Base-by-base conservation (phyloP, 1,139 yeast species). In the Trichomonascaceae sp. region DNA sequence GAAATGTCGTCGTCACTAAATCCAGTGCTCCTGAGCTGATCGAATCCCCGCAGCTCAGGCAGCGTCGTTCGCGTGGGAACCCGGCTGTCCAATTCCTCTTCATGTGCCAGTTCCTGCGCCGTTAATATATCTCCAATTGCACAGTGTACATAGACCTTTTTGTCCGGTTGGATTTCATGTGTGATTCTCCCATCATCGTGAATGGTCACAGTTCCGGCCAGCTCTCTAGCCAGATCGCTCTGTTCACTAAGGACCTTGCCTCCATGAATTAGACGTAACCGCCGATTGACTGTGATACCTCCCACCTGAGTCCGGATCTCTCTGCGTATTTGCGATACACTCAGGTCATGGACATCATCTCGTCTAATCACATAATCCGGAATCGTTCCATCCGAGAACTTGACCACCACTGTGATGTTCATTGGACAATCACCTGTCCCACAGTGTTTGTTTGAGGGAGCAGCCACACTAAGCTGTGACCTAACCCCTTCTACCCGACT, bases 31-130 rank as follows among this genome's bases (percentile, higher is more conserved):
- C 87, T 64, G 37, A 85, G 63, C 32, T 95, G 60, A 55, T 85
- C 95, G 54, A 85, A 82, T 3, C 96, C 96, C 9, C 78, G 70
- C 4, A 80, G 80, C 32, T 80, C 84, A 1, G 89, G 85, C 0
- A 79, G 69, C 1, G 76, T 67, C 4, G 64, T 50, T 33, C 59
- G 56, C 16, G 63, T 63, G 18, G 66, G 69, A 0, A 64, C 66
- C 31, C 52, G 47, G 33, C 65, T 66, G 47, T 79, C 92, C 37
- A 72, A 45, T 37, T 67, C 69, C 37, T 69, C 74, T 46, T 82
- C 94, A 35, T 71, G 63, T 1, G 62, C 65, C 28, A 84, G 56
- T 49, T 80, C 84, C n/a, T 62, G 67, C 0, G 60, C 52, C 0
- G 71, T 64, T 36, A 84, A 52, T 17, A 62, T 67, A 33, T 80